Conservation (phyloP, 2,329 filamentous ascomycete species). For the Diplocarpon rosae region DNA sequence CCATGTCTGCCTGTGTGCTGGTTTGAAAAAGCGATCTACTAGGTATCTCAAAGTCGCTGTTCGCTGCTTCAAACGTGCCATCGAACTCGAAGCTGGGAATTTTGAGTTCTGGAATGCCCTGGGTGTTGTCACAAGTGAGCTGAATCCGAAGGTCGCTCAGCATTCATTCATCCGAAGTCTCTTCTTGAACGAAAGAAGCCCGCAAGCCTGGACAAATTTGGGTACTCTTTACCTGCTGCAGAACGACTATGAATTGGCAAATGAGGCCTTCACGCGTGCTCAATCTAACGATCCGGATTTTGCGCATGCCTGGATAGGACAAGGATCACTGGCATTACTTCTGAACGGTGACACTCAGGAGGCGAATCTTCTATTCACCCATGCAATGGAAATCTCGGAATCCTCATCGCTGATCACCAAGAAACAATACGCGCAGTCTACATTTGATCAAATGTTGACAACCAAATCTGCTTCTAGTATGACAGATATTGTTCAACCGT, state of each 20-base stretch:
- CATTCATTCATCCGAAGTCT: conserved; percentile 87
- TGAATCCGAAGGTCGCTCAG: conserved; percentile 81
- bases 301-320: conserved; percentile 85
- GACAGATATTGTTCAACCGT: conserved; percentile 65
- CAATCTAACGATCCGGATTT: conserved; percentile 94
- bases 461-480: conserved; percentile 40
- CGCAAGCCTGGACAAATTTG: conserved; percentile 81
- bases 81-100: conserved; percentile 90
- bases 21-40: conserved; percentile 44
- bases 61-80: conserved; percentile 86
- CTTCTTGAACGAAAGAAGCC: conserved; percentile 82
- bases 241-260: conserved; percentile 75
- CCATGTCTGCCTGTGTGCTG: conserved; percentile 51
- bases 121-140: conserved; percentile 75
- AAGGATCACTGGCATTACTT: conserved; percentile 73
- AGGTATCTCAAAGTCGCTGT: conserved; percentile 72
- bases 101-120: conserved; percentile 95
- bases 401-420: conserved; percentile 63
- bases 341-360: conserved; percentile 59
- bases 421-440: conserved; percentile 66
- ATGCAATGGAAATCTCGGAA: conserved; percentile 86
- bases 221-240: conserved; percentile 78
- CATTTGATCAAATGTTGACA: conserved; percentile 70
- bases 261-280: conserved; percentile 77
- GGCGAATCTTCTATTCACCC: conserved; percentile 76